Percentiles rank a stretch among this genome's conserved stretches.
Evolutionary conservation across 2,329 filamentous ascomycete species (phyloP).

Genomic region (Phaeosphaeriaceae sp.): DNA sequence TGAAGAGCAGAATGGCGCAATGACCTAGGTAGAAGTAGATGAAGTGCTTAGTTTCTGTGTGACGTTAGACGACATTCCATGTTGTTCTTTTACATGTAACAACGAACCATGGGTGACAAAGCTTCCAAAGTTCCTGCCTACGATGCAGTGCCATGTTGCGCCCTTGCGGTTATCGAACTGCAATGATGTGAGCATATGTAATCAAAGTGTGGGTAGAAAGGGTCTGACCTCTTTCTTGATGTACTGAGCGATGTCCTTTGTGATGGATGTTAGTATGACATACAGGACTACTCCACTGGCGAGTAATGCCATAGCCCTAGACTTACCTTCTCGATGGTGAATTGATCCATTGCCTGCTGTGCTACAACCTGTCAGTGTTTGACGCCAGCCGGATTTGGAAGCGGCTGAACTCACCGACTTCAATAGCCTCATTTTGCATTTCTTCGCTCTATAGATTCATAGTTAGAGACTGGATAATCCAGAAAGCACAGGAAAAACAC

Average conservation of each 20-base stretch:
- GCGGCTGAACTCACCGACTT: constrained; percentile 75
- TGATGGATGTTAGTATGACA: constrained; percentile 7
- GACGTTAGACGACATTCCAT: constrained; percentile 16
- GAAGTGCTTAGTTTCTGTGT: constrained; percentile 95
- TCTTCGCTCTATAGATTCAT: constrained; percentile 76
- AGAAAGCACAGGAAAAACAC: constrained; percentile 40
- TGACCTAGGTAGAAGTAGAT: constrained; percentile 99
- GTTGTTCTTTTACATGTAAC: not conserved
- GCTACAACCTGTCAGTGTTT: constrained; percentile 55
- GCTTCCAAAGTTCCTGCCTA: constrained; percentile 97
- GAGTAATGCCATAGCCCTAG: not conserved
- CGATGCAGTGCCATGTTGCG: constrained; percentile 99
- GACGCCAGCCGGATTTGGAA: constrained; percentile 12
- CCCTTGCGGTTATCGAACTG: constrained; percentile 98
- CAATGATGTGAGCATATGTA: constrained; percentile 20
- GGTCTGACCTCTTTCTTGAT: constrained; percentile 83
- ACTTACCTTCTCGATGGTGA: constrained; percentile 72
- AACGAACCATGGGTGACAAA: constrained; percentile 93
- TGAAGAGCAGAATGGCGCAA: constrained; percentile 97
- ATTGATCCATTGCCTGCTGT: constrained; percentile 74
- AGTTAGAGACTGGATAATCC: constrained; percentile 17
- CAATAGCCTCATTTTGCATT: constrained; percentile 94
- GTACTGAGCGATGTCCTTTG: constrained; percentile 91
- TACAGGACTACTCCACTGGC: not conserved
- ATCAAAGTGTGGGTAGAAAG: not conserved